Conservation (phyloP, 2,329 filamentous ascomycete genomes). For the Apiospora pterosperma region DNA sequence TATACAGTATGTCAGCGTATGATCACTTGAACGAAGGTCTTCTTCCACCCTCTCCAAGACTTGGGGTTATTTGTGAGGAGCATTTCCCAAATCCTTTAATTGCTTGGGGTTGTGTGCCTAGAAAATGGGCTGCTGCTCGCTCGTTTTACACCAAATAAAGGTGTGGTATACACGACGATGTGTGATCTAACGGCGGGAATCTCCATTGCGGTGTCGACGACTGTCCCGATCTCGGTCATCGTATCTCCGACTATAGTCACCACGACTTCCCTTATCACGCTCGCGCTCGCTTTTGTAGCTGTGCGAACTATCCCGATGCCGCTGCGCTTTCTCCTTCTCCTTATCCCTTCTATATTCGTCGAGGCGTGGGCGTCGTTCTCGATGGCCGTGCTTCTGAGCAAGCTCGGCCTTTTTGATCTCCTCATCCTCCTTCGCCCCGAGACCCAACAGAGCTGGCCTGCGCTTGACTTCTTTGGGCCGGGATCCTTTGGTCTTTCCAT, state of each 20-base stretch:
- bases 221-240: slow-evolving; percentile 24
- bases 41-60: background rate
- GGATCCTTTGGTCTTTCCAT: slow-evolving; percentile 57
- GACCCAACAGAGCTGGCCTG: slow-evolving; percentile 77
- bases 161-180: background rate
- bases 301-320: slow-evolving; percentile 36
- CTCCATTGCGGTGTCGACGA: slow-evolving; percentile 19
- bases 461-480: slow-evolving; percentile 61
- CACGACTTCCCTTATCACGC: slow-evolving; percentile 24
- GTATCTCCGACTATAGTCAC: slow-evolving; percentile 5
- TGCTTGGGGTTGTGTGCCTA: background rate
- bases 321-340: slow-evolving; percentile 38
- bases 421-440: slow-evolving; percentile 81
- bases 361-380: slow-evolving; percentile 40
- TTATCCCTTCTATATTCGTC: slow-evolving; percentile 47
- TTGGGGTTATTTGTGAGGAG: background rate
- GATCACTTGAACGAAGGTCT: background rate
- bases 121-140: background rate
- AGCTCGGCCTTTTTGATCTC: slow-evolving; percentile 64
- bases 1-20: background rate
- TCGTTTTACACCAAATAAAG: background rate
- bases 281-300: slow-evolving; percentile 47
- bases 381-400: slow-evolving; percentile 38
- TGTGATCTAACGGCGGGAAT: slow-evolving; percentile 12
- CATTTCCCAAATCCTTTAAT: background rate